Base-by-base conservation (phyloP, 345 rosid genomes). In the Salix udensis region DNA sequence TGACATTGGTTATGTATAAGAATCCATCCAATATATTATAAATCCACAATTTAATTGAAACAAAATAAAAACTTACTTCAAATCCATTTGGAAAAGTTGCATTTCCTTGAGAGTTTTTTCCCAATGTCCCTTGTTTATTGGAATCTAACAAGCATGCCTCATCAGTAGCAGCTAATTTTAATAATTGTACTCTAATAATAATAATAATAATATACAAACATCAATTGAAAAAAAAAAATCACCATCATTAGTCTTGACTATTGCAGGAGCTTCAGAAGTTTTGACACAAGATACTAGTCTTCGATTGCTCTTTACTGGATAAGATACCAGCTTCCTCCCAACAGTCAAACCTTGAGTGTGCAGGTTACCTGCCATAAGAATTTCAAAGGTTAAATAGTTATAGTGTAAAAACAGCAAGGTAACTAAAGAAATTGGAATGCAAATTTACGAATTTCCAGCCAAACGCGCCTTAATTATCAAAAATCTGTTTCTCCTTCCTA, bases 71-170 rank as follows among this genome's bases (percentile, higher is more conserved):
- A 34, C 67, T 82, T 70, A 91, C 98, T 91, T 92, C 97, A 82
- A 91, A 83, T 74, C 89, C 97, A 80, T 80, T 85, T 7, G 97
- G 98, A 82, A 94, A 94, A 80, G 87, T 87, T 60, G 86, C 86
- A 55, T 75, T 73, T n/a, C 79, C 70, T 53, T 10, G 73, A 28
- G 88, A 4, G 34, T 67, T 86, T 80, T 83, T 89, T 87, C 82
- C 86, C 62, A 67, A 46, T 50, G 91, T 75, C 66, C 84, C 81
- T 76, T 69, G 72, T 46, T 65, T 26, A 46, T 72, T 78, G 50
- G 76, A 84, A 81, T 82, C 91, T 73, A 83, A 75, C 40, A 80
- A 83, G 76, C 82, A 77, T 72, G 61, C 66, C 44, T 48, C 79
- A 77, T 36, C 70, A 34, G 70, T 13, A 19, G 16, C 64, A 67